A percentile compares a stretch with the other conserved stretches of the same genome.
Conservation (phyloP, 306 rosid species). For the Delonix regia region DNA sequence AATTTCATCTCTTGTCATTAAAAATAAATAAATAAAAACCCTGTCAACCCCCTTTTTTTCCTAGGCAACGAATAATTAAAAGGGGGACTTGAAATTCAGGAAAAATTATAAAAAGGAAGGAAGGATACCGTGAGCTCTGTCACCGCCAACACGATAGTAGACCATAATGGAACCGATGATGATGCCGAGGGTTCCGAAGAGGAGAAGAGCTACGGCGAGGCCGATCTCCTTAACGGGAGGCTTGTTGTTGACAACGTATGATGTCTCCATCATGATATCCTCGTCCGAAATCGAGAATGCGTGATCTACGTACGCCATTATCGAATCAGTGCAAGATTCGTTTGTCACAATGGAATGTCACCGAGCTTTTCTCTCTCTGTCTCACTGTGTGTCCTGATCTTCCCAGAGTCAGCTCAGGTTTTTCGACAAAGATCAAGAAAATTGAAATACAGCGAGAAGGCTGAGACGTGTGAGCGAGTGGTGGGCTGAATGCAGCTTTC, state of each 20-base stretch:
- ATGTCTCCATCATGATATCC: constrained; percentile 83
- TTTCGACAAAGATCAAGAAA: neutral
- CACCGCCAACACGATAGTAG: constrained; percentile 88
- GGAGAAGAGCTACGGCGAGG: constrained; percentile 86
- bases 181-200: constrained; percentile 79
- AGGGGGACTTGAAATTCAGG: neutral
- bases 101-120: neutral
- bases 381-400: neutral
- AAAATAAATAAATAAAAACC: too few species aligned
- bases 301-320: constrained; percentile 93
- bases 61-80: neutral
- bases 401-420: neutral
- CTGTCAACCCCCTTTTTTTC: neutral
- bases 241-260: constrained; percentile 76
- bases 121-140: constrained; percentile 80
- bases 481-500: constrained; percentile 27
- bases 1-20: neutral
- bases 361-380: neutral
- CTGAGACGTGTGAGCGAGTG: neutral
- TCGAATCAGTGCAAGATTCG: neutral
- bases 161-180: constrained; percentile 81
- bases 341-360: too few species aligned
- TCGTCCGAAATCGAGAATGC: constrained; percentile 96
- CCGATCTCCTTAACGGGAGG: constrained; percentile 96
- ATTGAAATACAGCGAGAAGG: neutral